A percentile compares a stretch with the other conserved stretches of the same genome.
phyloP scores from a whole-genome alignment of 176 grass and related monocot species.

The Rhynchospora breviuscula region DNA sequence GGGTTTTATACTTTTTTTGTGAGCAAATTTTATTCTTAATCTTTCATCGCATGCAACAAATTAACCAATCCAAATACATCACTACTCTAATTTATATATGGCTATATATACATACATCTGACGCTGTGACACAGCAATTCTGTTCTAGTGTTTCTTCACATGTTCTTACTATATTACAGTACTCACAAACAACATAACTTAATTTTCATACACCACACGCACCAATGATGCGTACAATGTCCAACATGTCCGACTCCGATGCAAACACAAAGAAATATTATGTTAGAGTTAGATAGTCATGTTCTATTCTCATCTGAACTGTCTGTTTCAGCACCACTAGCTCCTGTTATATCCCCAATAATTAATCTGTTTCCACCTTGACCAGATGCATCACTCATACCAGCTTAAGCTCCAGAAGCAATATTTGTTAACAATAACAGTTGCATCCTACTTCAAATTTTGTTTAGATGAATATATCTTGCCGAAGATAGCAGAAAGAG shows the following conservation, averaged over 20 bases:
- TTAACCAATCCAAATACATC: neutral
- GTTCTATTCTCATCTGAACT: too few species aligned
- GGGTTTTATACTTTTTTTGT: neutral
- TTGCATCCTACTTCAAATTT: neutral
- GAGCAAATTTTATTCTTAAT: neutral
- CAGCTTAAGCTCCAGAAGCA: neutral
- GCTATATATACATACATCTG: neutral
- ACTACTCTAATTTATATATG: too few species aligned
- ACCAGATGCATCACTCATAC: too few species aligned
- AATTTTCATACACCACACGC: too few species aligned
- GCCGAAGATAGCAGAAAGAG: conserved; percentile 90
- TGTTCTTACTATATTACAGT: neutral
- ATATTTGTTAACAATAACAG: neutral
- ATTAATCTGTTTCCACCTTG: too few species aligned
- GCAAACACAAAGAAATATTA: too few species aligned
- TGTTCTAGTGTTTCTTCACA: neutral
- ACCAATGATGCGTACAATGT: too few species aligned
- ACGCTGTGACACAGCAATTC: neutral
- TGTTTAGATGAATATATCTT: conserved; percentile 83
- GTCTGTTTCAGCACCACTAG: too few species aligned
- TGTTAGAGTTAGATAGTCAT: too few species aligned
- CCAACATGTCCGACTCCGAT: too few species aligned
- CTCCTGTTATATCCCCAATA: too few species aligned
- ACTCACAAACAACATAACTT: too few species aligned
- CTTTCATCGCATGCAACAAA: neutral